Conservation (phyloP, 805 yeast species). For the Naumovozyma castellii region DNA sequence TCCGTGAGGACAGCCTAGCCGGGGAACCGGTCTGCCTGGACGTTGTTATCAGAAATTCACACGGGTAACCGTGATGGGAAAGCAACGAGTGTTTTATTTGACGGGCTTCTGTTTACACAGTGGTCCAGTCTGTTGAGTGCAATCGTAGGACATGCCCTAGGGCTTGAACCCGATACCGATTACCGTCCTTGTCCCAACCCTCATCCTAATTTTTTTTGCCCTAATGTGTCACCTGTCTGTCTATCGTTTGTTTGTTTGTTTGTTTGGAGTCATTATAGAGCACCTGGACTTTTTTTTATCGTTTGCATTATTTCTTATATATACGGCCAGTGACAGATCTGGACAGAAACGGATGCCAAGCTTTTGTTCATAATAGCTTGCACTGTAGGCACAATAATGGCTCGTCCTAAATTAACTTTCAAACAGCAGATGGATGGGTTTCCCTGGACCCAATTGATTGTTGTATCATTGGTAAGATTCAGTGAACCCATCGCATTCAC, state of each 20-base stretch:
- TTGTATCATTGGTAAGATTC: conserved; percentile 39
- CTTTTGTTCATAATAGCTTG: too few relatives aligned
- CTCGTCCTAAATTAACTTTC: conserved; percentile 25
- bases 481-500: conserved; percentile 59
- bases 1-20: conserved; percentile 16
- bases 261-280: too few relatives aligned
- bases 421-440: conserved; percentile 46
- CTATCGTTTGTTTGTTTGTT: too few relatives aligned
- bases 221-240: too few relatives aligned
- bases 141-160: conserved; percentile 26
- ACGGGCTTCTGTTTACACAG: too few relatives aligned
- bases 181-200: conserved; percentile 21
- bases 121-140: conserved; percentile 33
- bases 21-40: conserved; percentile 17
- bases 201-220: conserved; percentile 4
- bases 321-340: background rate
- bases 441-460: conserved; percentile 42
- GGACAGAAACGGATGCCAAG: too few relatives aligned
- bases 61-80: conserved; percentile 21
- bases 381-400: conserved; percentile 2
- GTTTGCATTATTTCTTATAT: background rate
- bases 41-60: conserved; percentile 29
- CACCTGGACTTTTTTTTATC: background rate
- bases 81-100: conserved; percentile 27
- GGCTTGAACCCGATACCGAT: conserved; percentile 32